Evolutionary conservation across 2,329 filamentous ascomycete genomes (phyloP).

Genomic region (Cladosporium oxysporum): DNA sequence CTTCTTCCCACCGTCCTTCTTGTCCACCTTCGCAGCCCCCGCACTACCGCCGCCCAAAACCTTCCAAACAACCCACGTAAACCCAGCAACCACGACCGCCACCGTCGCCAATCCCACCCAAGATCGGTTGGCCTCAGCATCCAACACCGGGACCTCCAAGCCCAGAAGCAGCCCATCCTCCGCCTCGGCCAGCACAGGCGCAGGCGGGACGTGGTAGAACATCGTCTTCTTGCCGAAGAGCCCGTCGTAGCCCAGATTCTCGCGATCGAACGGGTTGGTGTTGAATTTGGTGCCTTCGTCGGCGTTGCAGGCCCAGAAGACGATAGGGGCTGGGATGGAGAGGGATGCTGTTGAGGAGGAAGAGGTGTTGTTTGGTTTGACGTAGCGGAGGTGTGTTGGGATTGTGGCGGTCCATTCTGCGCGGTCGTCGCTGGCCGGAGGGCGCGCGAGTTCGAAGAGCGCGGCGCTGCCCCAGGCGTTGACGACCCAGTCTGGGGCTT

Average conservation of each 20-base stretch:
- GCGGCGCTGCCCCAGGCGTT: constrained; percentile 76
- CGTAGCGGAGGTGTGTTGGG: constrained; percentile 83
- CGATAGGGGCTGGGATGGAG: constrained; percentile 73
- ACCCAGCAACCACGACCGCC: constrained; percentile 45
- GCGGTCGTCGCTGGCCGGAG: constrained; percentile 10
- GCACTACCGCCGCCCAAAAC: constrained; percentile 29
- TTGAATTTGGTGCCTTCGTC: constrained; percentile 64
- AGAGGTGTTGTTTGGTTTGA: constrained; percentile 56
- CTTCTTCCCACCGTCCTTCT: constrained; percentile 4
- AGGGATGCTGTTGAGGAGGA: constrained; percentile 41
- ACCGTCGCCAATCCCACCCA: constrained; percentile 48
- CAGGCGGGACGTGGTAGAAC: constrained; percentile 70
- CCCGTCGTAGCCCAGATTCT: constrained; percentile 81
- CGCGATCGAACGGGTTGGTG: constrained; percentile 80
- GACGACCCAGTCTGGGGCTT: constrained; percentile 82
- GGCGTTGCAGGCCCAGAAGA: constrained; percentile 87
- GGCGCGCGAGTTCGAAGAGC: constrained; percentile 67
- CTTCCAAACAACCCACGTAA: constrained; percentile 48
- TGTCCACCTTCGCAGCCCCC: background rate
- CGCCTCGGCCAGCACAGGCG: constrained; percentile 2
- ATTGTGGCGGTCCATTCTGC: constrained; percentile 65
- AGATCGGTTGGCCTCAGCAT: constrained; percentile 34
- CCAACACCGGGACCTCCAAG: constrained; percentile 47
- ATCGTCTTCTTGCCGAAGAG: constrained; percentile 74
- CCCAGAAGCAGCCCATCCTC: constrained; percentile 31